phyloP scores from a whole-genome alignment of 179 eudicot species.

The Silene coronaria region DNA sequence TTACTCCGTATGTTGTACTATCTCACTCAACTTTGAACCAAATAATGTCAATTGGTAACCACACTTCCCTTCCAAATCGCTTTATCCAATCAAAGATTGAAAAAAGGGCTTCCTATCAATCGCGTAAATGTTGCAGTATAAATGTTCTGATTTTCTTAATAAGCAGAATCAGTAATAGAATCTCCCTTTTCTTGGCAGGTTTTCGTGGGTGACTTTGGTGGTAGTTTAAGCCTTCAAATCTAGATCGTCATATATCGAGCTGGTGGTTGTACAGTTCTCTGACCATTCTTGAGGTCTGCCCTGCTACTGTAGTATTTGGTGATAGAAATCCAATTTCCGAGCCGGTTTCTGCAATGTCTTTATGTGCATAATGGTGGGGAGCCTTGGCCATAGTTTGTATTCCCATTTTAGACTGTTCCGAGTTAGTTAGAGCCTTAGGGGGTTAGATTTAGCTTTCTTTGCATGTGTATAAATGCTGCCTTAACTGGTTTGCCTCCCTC shows the following conservation, averaged over 20 bases:
- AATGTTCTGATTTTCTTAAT: neutral
- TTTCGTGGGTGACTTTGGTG: neutral
- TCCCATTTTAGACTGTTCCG: slow-evolving; percentile 10
- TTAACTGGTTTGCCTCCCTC: slow-evolving; percentile 12
- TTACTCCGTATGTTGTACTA: too few species aligned
- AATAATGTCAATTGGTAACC: neutral
- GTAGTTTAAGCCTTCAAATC: slow-evolving; percentile 3
- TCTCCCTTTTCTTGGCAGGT: neutral
- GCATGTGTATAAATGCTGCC: slow-evolving; percentile 11
- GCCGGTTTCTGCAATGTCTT: neutral
- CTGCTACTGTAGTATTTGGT: slow-evolving; percentile 6
- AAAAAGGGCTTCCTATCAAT: neutral
- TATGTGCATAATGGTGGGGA: slow-evolving; percentile 19
- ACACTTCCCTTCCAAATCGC: neutral
- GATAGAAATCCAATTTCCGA: neutral
- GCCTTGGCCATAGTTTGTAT: slow-evolving; percentile 19
- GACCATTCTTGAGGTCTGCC: slow-evolving; percentile 29
- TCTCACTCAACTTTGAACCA: too few species aligned
- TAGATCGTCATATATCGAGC: slow-evolving; percentile 1
- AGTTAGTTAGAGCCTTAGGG: slow-evolving; percentile 7
- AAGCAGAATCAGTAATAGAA: neutral
- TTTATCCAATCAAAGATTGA: neutral
- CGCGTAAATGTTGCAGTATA: neutral
- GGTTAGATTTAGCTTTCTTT: slow-evolving; percentile 16
- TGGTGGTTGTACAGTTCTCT: slow-evolving; percentile 27